Evolutionary conservation across 2,329 filamentous ascomycete species (phyloP).

Genomic region (Fusarium robinianum): DNA sequence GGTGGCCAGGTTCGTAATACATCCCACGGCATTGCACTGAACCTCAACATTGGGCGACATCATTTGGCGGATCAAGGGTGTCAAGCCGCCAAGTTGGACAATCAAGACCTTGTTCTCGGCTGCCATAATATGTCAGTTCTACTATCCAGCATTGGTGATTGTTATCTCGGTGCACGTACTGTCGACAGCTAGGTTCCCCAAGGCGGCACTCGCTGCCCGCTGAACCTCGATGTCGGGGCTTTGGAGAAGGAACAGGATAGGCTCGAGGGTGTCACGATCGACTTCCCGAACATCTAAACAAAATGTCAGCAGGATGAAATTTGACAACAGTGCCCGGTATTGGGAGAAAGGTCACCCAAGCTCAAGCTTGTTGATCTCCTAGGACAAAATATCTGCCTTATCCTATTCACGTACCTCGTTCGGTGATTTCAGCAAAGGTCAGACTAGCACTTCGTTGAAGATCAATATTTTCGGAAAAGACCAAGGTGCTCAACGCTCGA

Average conservation of each 20-base stretch:
- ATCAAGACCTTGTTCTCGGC: constrained; percentile 98
- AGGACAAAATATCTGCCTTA: not conserved
- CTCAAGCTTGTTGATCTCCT: too few relatives aligned
- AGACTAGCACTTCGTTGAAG: constrained; percentile 95
- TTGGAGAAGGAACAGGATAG: constrained; percentile 92
- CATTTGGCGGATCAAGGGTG: constrained; percentile 96
- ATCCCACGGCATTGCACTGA: constrained; percentile 98
- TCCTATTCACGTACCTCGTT: constrained; percentile 71
- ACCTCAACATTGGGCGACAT: constrained; percentile 97
- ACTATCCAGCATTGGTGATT: not conserved
- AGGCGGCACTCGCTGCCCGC: constrained; percentile 89
- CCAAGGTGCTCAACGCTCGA: constrained; percentile 89
- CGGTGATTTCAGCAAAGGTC: constrained; percentile 98
- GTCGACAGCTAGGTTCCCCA: constrained; percentile 96
- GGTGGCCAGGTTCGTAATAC: constrained; percentile 96
- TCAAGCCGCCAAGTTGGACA: constrained; percentile 86
- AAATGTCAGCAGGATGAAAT: constrained; percentile 21
- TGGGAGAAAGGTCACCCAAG: not conserved
- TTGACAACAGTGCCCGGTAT: not conserved
- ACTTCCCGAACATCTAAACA: constrained; percentile 92
- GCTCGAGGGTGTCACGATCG: constrained; percentile 90
- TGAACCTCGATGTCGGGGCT: constrained; percentile 97
- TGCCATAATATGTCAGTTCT: constrained; percentile 57
- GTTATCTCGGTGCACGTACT: constrained; percentile 62
- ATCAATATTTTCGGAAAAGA: constrained; percentile 98